Conservation (phyloP, 768 basidiomycete genomes). For the Amanita inopinata region DNA sequence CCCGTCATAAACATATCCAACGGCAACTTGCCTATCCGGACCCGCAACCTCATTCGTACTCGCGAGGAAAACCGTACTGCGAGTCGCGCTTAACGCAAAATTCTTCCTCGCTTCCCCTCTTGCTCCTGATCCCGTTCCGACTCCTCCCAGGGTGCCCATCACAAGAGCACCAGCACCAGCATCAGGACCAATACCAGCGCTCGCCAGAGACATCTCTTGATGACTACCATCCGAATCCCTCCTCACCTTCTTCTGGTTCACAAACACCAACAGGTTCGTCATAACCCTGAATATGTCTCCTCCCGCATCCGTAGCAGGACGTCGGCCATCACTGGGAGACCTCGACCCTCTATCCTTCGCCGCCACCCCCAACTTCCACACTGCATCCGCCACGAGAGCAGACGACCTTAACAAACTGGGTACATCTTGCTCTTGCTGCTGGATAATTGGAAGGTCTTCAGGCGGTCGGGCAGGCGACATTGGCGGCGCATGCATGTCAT, state of each 20-base stretch:
- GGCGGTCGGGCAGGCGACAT: slow-evolving; percentile 9
- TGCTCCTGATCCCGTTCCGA: slow-evolving; percentile 19
- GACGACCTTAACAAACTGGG: slow-evolving; percentile 49
- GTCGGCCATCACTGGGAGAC: slow-evolving; percentile 19
- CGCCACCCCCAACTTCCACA: slow-evolving; percentile 52
- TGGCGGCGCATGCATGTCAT: not conserved
- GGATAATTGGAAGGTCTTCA: slow-evolving; percentile 11
- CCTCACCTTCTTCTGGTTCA: slow-evolving; percentile 30
- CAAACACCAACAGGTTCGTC: slow-evolving; percentile 64
- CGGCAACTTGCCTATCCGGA: slow-evolving; percentile 47
- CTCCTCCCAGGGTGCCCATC: too few relatives aligned
- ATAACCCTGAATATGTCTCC: slow-evolving; percentile 62
- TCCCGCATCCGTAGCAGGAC: slow-evolving; percentile 30
- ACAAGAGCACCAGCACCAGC: too few relatives aligned
- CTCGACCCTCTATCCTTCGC: slow-evolving; percentile 35
- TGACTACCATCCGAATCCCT: slow-evolving; percentile 24
- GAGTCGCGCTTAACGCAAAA: slow-evolving; percentile 32
- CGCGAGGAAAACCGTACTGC: slow-evolving; percentile 53
- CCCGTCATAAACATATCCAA: slow-evolving; percentile 40
- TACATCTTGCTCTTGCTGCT: slow-evolving; percentile 10
- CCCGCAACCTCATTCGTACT: slow-evolving; percentile 40
- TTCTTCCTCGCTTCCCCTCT: slow-evolving; percentile 31
- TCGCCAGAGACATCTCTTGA: slow-evolving; percentile 6
- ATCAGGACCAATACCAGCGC: not conserved
- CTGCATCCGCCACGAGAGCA: slow-evolving; percentile 62